Percentiles rank a stretch among this genome's conserved stretches.
These are phyloP conservation scores for Fusarium coffeatum DNA, from an alignment of 2,329 filamentous ascomycete species.

Conservation along the genomic window DNA sequence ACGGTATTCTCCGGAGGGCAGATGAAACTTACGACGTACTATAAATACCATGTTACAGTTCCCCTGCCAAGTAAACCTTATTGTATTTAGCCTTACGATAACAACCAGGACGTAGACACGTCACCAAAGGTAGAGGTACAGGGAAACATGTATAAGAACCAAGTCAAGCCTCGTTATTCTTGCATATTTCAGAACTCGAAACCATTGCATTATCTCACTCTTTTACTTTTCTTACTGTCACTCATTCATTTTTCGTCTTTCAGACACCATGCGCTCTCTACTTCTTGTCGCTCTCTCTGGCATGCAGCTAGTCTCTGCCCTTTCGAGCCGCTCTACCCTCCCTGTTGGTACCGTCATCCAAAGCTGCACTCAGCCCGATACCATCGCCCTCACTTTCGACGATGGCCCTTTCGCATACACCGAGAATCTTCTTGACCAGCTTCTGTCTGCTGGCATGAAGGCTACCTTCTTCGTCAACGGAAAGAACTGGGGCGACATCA, in stretches of 20 bases:
- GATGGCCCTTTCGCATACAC: conserved; percentile 46
- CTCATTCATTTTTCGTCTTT: background rate
- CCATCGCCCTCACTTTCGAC: background rate
- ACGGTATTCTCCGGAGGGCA: background rate
- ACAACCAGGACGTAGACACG: background rate
- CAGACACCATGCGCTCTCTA: background rate
- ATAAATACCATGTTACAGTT: background rate
- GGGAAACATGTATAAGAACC: background rate
- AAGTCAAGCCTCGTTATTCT: background rate
- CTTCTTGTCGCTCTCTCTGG: background rate
- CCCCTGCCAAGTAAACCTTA: background rate
- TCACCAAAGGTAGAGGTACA: background rate
- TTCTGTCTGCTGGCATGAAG: conserved; percentile 40
- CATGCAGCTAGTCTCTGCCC: background rate
- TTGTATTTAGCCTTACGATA: background rate
- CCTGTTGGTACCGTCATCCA: background rate
- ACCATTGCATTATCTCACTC: background rate
- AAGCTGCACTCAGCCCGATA: background rate
- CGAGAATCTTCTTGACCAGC: conserved; percentile 48
- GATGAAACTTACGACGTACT: background rate
- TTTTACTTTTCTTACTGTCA: background rate
- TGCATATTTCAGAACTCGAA: background rate
- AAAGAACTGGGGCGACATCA: conserved; percentile 33
- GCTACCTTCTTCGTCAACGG: conserved; percentile 48
- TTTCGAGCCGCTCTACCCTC: background rate